Percentiles rank a stretch among this genome's conserved stretches.
Conservation (phyloP, 2,329 filamentous ascomycete species). For the Nothophaeocryptopus gaeumannii region DNA sequence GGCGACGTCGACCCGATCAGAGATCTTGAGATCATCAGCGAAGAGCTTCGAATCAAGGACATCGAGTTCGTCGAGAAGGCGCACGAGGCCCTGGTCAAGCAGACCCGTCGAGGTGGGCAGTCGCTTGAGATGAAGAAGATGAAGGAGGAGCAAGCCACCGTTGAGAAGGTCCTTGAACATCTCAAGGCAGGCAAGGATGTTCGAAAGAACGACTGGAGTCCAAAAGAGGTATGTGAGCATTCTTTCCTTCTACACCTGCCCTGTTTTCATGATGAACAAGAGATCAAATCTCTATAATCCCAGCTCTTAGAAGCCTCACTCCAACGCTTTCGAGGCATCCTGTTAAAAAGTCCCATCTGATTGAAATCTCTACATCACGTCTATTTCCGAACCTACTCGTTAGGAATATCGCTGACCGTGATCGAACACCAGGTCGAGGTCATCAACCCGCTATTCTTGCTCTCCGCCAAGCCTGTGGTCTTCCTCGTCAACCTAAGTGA, state of each 20-base stretch:
- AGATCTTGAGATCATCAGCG: conserved; percentile 93
- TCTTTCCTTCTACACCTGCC: conserved; percentile 19
- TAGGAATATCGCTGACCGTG: conserved; percentile 2
- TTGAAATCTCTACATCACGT: conserved; percentile 9
- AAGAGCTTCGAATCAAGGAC: conserved; percentile 95
- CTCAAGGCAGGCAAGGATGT: conserved; percentile 90
- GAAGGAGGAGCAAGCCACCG: conserved; percentile 87
- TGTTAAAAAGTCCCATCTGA: conserved; percentile 74
- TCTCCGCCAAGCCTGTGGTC: conserved; percentile 95
- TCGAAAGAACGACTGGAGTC: conserved; percentile 80
- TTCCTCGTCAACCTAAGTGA: conserved; percentile 97
- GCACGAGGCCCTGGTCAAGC: conserved; percentile 86
- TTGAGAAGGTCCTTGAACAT: conserved; percentile 82
- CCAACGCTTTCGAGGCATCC: conserved; percentile 68
- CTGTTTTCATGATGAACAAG: conserved; percentile 91
- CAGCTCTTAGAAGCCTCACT: conserved; percentile 97
- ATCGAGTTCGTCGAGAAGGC: conserved; percentile 98
- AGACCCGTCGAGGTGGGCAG: conserved; percentile 90
- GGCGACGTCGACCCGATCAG: conserved; percentile 94
- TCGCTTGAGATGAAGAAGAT: conserved; percentile 97
- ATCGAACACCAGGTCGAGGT: conserved; percentile 71
- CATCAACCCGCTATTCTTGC: conserved; percentile 93
- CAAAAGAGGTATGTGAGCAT: conserved; percentile 80
- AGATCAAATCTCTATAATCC: conserved; percentile 95
- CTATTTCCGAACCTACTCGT: neutral